Base-by-base conservation (phyloP, 371 early-diverging fungal genomes). In the Mucor plumbeus region DNA sequence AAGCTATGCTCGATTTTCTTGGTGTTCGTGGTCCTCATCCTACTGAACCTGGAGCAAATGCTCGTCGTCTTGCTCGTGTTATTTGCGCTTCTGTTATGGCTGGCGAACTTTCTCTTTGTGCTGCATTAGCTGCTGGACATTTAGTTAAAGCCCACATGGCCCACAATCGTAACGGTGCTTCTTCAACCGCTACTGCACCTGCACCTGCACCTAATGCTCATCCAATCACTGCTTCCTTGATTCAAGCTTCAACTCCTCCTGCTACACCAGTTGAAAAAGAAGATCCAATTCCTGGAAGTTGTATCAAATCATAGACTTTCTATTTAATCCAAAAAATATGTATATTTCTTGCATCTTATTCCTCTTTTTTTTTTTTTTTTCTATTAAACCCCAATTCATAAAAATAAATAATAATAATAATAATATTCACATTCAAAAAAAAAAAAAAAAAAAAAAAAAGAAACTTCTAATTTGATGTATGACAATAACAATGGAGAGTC, bases 41-140 rank as follows among this genome's bases (percentile, higher is more conserved):
- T 14, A 90, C 88, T 33, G 81, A 77, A 17, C 97, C 97, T 2
- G 97, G 97, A 17, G 88, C 86, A 33, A 93, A 95, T 73, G 95
- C 97, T n/a, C 94, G 93, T 74, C 84, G 89, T 57, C 77, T 98
- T 58, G 98, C 98, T 3, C 81, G 95, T 21, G 88, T 96, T 55
- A 93, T 97, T 57, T 93, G 91, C 70, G 95, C 96, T 4, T 84
- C 95, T 33, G 98, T 98, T 21, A 93, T 98, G 94, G 98, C 97
- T 17, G 98, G 97, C 43, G 99, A 98, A 77, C 83, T 98, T 33
- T 93, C 94, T 11, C 80, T 95, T 56, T 91, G 92, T 70, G 85
- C 94, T 11, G 97, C 97, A 7, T 81, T 97, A 55, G 92, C 92
- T 17, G 90, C 93, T 19, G 95, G 94, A 38, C 92, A 95, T 70